phyloP scores from a whole-genome alignment of 2,329 filamentous ascomycete species.

The Orbilia ellipsospora region DNA sequence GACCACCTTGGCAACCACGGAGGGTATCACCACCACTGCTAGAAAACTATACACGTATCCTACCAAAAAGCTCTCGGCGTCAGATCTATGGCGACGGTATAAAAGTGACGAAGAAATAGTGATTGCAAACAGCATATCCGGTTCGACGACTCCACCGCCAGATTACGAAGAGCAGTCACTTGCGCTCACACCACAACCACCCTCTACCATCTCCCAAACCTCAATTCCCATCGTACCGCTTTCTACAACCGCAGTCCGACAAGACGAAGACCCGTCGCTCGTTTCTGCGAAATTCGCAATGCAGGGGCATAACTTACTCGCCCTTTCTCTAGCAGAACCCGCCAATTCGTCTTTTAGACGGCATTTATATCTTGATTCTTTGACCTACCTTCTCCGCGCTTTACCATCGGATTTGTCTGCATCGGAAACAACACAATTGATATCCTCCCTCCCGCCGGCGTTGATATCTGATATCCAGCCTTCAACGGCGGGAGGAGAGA shows the following conservation, averaged over 20 bases:
- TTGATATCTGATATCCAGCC: slow-evolving; percentile 30
- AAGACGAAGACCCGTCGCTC: slow-evolving; percentile 28
- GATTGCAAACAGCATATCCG: slow-evolving; percentile 9
- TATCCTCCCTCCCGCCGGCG: slow-evolving; percentile 26
- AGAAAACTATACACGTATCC: slow-evolving; percentile 50
- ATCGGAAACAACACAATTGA: slow-evolving; percentile 39
- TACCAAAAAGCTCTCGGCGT: slow-evolving; percentile 46
- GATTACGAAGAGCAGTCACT: slow-evolving; percentile 46
- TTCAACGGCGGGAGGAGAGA: neutral
- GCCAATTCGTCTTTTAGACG: slow-evolving; percentile 41
- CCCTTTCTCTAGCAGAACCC: slow-evolving; percentile 46
- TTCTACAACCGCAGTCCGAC: neutral
- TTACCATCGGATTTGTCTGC: slow-evolving; percentile 38
- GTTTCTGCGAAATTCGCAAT: slow-evolving; percentile 52
- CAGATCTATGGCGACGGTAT: slow-evolving; percentile 40
- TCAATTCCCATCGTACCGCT: slow-evolving; percentile 6
- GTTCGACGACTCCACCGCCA: slow-evolving; percentile 41
- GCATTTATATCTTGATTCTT: slow-evolving; percentile 50
- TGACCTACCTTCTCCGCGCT: slow-evolving; percentile 48
- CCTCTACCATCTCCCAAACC: neutral
- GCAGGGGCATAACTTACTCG: slow-evolving; percentile 48
- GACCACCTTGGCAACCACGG: slow-evolving; percentile 46
- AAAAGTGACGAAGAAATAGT: slow-evolving; percentile 32
- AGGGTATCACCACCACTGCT: slow-evolving; percentile 50
- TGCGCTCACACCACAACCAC: slow-evolving; percentile 7